Evolutionary conservation across 768 basidiomycete genomes (phyloP).

Genomic region (Myochromella boudieri): DNA sequence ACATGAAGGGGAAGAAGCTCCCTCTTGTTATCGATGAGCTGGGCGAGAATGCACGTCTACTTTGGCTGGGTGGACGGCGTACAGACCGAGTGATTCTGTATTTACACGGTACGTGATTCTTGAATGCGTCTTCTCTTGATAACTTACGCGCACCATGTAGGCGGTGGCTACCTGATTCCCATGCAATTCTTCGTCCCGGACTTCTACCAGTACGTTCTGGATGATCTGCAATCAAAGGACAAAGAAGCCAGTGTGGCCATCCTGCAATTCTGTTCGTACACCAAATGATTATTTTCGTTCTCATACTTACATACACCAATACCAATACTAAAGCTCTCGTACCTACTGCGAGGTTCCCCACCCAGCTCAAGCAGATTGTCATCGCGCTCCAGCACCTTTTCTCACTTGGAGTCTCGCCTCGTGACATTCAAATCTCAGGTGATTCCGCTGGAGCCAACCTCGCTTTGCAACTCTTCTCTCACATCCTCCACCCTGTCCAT

Average conservation of each 20-base stretch:
- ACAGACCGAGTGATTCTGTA: constrained; percentile 32
- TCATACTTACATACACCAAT: too few relatives aligned
- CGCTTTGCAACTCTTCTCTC: constrained; percentile 25
- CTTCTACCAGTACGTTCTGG: constrained; percentile 25
- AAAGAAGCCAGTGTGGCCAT: constrained; percentile 22
- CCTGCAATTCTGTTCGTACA: constrained; percentile 22
- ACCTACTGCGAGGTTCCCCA: constrained; percentile 28
- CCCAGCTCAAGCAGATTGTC: constrained; percentile 25
- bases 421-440: constrained; percentile 27
- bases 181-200: constrained; percentile 15
- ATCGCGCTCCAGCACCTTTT: constrained; percentile 28
- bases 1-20: constrained; percentile 21
- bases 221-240: constrained; percentile 10
- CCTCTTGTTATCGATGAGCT: constrained; percentile 25
- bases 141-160: constrained; percentile 13
- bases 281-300: background rate
- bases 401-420: constrained; percentile 23
- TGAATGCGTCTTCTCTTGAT: background rate
- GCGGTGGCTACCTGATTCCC: constrained; percentile 27
- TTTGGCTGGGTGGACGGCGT: constrained; percentile 33
- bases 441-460: constrained; percentile 36
- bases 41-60: constrained; percentile 23
- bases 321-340: too few relatives aligned
- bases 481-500: constrained; percentile 28
- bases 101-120: constrained; percentile 26